Evolutionary conservation across 75 land plant genomes (phyloP), one percentile per base, ranked within the genome.

Genomic region (Selaginella moellendorffii): DNA sequence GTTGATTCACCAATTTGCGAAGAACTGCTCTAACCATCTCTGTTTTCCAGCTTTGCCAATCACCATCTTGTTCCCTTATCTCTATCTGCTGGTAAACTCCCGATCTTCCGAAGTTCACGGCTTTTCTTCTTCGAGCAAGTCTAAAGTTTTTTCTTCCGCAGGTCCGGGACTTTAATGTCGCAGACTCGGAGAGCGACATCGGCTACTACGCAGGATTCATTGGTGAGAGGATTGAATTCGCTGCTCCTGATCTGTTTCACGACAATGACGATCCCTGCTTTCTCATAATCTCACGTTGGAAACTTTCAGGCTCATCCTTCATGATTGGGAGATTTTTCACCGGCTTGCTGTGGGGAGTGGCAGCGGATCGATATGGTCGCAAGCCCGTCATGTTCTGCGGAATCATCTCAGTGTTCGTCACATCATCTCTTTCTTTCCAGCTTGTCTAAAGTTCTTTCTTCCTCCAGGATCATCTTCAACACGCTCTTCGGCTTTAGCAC

Each of bases 401-500:
- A 28, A 71, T 71, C 22, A 24, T 28, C 52, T 46, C 79, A 59
- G 61, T 81, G 87, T 81, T n/a, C 71, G 86, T 72, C 29, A 27
- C 10, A 17, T 54, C 46, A 36, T 14, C 14, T 36, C 46, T 36
- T 36, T 36, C 46, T 36, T 14, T 36, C 14, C 14, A 14, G 46
- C 10, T 5, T 36, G 46, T 36, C 14, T 36, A 36, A 36, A 36
- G n/a, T n/a, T n/a, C n/a, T n/a, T n/a, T n/a, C n/a, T n/a, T 36
- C 14, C 46, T 56, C 17, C 59, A 56, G 59, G 9, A 5, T 56
- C 24, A n/a, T 56, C 9, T 56, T 86, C 70, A 87, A 90, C 65
- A 75, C 81, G 27, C 36, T 83, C 8, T 90, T 90, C 74, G 97
- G 97, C 0, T 58, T 80, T 17, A 86, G 87, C 67, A 54, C 53